Evolutionary conservation across 805 yeast species (phyloP).

Genomic region (Schwanniomyces polymorphus): DNA sequence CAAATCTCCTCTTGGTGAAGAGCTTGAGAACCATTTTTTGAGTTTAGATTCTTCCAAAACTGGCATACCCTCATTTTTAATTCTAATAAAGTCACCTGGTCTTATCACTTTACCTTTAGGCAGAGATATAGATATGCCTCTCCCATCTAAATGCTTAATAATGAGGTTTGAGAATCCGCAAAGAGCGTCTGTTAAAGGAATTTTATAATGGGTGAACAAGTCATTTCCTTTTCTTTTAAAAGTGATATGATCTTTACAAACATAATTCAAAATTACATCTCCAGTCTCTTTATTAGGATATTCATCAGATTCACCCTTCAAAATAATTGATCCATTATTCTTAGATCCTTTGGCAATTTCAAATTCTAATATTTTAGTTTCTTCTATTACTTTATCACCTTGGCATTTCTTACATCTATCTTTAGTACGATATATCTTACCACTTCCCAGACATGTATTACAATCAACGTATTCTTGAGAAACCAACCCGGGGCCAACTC

Average conservation of each 20-base stretch:
- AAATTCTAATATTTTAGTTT: conserved; percentile 73
- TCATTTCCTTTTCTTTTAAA: conserved; percentile 65
- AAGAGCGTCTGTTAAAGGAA: conserved; percentile 79
- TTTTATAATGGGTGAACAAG: conserved; percentile 55
- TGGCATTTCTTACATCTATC: conserved; percentile 78
- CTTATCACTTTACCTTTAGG: conserved; percentile 79
- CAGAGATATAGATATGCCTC: conserved; percentile 62
- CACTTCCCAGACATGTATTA: conserved; percentile 68
- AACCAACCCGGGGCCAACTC: conserved; percentile 76
- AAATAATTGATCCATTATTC: conserved; percentile 57
- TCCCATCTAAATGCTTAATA: conserved; percentile 75
- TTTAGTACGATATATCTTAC: conserved; percentile 56
- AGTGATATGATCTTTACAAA: conserved; percentile 45
- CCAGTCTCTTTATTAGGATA: conserved; percentile 73
- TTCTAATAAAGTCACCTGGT: conserved; percentile 68
- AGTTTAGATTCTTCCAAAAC: conserved; percentile 23
- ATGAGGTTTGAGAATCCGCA: conserved; percentile 73
- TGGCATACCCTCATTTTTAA: conserved; percentile 86
- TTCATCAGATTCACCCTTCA: conserved; percentile 76
- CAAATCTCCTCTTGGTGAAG: conserved; percentile 58
- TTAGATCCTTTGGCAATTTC: conserved; percentile 72
- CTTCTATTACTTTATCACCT: conserved; percentile 62
- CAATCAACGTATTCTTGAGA: conserved; percentile 64
- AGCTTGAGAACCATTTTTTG: conserved; percentile 25
- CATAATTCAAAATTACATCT: conserved; percentile 66